Evolutionary conservation across 228 moss, liverwort and hornwort species (phyloP), one percentile per base, ranked within the genome.

Genomic region (Sphagnum fallax): DNA sequence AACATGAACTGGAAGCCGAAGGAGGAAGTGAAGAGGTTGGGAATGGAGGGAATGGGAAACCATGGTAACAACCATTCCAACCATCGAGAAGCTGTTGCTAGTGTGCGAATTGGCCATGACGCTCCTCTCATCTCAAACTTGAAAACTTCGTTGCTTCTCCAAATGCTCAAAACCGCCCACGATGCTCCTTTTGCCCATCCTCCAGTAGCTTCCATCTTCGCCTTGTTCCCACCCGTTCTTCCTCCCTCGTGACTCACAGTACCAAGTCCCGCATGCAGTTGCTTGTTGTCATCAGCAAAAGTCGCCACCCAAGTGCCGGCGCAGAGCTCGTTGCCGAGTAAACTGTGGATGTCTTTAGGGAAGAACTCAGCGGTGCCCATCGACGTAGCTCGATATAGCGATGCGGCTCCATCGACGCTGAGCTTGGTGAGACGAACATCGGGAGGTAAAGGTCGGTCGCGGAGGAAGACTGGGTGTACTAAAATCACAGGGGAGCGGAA

Each of bases 1-100:
- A 98, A 98, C 85, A 91, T 83, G 74, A 98, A 98, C 63, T 98
- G 94, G 71, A 98, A 83, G 53, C 98, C 98, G 59, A 98, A 98
- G 32, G 32, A 2, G 52, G 85, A 76, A 66, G 89, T 91, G 52
- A 98, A 81, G 52, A 98, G 78, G 63, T 98, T 87, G n/a, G 98
- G 98, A 53, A 92, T 88, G 4, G 98, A 93, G 0, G 98, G 90
- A 15, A 98, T 84, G 52, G 80, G 82, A 52, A 82, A 92, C 72
- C 90, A 89, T 4, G 98, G 98, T 5, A 98, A 68, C 0, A 84
- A 78, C 66, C 88, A 91, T 65, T 98, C 98, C 0, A 86, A 75
- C 50, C 75, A 82, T 0, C 98, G 88, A 18, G 98, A 86, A 11
- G 90, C 52, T 57, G 81, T 76, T 8, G 98, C 90, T 2, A 76